A percentile compares a stretch with the other conserved stretches of the same genome.
phyloP scores from a whole-genome alignment of 306 rosid species.

The Sesbania bispinosa region DNA sequence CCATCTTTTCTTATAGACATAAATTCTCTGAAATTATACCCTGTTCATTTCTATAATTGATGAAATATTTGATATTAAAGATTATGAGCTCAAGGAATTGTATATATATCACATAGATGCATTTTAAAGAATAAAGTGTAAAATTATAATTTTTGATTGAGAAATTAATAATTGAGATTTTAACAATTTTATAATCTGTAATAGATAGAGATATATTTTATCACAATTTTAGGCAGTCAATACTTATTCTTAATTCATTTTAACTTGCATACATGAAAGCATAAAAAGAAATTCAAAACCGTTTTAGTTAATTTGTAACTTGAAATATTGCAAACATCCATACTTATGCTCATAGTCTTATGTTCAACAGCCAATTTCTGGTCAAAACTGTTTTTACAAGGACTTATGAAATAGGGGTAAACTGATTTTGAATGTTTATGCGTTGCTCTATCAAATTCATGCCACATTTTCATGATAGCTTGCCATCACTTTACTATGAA shows the following conservation, averaged over 20 bases:
- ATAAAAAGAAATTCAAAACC: not conserved
- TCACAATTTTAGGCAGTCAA: too few species aligned
- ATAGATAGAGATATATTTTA: too few species aligned
- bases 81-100: too few species aligned
- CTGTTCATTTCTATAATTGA: not conserved
- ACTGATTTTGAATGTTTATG: not conserved
- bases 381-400: not conserved
- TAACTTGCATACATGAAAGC: too few species aligned
- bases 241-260: too few species aligned
- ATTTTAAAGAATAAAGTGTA: too few species aligned
- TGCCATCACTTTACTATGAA: not conserved
- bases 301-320: not conserved
- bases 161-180: too few species aligned
- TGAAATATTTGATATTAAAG: not conserved
- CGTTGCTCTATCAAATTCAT: not conserved
- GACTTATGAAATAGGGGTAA: conserved; percentile 7
- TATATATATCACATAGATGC: too few species aligned
- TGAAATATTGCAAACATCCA: not conserved
- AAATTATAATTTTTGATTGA: too few species aligned
- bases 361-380: conserved; percentile 2
- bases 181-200: too few species aligned
- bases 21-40: not conserved
- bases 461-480: not conserved
- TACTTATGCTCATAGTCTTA: not conserved
- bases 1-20: not conserved